Percentiles rank a stretch among this genome's conserved stretches.
Conservation (phyloP, 2,329 filamentous ascomycete genomes). For the Hyphodiscus sp. region DNA sequence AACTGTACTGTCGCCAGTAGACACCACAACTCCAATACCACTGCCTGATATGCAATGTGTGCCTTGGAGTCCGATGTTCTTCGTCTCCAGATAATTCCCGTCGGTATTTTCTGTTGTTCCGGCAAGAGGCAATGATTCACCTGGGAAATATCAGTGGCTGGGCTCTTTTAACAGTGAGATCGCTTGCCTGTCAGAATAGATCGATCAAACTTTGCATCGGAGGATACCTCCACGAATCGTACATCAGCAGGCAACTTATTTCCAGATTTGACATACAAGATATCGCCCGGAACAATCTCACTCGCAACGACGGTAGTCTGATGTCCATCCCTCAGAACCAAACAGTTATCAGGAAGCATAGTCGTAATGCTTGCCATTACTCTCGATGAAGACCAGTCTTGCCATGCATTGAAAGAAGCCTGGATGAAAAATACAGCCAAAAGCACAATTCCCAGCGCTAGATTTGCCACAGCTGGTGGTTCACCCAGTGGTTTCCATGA, state of each 20-base stretch:
- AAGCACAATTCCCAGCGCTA: conserved; percentile 67
- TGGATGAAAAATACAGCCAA: conserved; percentile 63
- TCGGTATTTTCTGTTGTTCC: conserved; percentile 62
- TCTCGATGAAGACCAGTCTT: conserved; percentile 69
- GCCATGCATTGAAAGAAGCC: conserved; percentile 63
- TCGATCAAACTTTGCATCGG: conserved; percentile 66
- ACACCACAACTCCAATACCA: conserved; percentile 61
- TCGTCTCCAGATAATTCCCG: conserved; percentile 69
- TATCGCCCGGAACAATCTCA: conserved; percentile 66
- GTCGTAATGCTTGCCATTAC: conserved; percentile 76
- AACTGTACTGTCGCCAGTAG: conserved; percentile 65
- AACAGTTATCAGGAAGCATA: conserved; percentile 70
- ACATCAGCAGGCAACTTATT: conserved; percentile 71
- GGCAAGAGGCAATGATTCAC: conserved; percentile 58
- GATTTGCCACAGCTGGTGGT: conserved; percentile 64
- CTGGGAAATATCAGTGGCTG: conserved; percentile 27
- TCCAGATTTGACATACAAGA: conserved; percentile 61
- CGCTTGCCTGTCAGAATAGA: conserved; percentile 60
- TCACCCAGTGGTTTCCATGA: conserved; percentile 70
- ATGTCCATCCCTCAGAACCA: conserved; percentile 54
- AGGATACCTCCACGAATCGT: conserved; percentile 60
- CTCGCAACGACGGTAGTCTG: conserved; percentile 43
- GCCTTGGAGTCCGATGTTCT: conserved; percentile 71
- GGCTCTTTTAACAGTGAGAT: neutral
- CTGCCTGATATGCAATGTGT: conserved; percentile 69